Conservation (phyloP, 257 asterid species). For the Solanum gracilifrons region DNA sequence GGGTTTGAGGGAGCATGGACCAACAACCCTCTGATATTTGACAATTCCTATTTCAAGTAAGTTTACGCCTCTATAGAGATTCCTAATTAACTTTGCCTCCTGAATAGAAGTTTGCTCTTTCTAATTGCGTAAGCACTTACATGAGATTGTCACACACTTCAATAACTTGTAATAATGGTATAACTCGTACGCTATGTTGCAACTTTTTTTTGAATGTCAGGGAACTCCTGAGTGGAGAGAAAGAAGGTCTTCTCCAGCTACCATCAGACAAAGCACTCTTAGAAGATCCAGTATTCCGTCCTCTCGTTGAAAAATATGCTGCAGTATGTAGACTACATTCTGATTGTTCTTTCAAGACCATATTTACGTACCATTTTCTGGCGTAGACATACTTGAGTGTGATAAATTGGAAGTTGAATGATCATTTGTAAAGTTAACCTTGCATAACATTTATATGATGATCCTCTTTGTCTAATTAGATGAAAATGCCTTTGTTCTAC, state of each 20-base stretch:
- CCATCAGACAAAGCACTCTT: constrained; percentile 79
- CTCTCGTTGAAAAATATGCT: constrained; percentile 71
- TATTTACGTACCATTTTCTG: not conserved
- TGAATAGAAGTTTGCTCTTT: not conserved
- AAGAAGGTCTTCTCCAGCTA: constrained; percentile 59
- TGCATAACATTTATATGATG: not conserved
- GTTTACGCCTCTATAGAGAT: not conserved
- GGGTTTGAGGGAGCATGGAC: constrained; percentile 98
- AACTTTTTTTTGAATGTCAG: constrained; percentile 22
- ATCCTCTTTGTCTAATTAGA: not conserved
- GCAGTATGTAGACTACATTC: constrained; percentile 26
- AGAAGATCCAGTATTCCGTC: constrained; percentile 55
- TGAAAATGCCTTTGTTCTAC: not conserved
- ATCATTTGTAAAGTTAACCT: not conserved
- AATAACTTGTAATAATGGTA: not conserved
- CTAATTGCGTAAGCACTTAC: not conserved
- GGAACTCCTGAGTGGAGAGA: constrained; percentile 70
- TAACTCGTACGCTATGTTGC: constrained; percentile 26
- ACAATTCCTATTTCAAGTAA: constrained; percentile 69
- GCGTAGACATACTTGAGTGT: not conserved
- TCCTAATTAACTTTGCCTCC: not conserved
- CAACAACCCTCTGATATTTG: constrained; percentile 67
- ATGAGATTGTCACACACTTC: not conserved
- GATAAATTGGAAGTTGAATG: not conserved
- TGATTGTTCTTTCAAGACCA: not conserved